These are phyloP conservation scores for Kazachstania kunashirensis DNA, from an alignment of 805 yeast species.

Conservation along the genomic window DNA sequence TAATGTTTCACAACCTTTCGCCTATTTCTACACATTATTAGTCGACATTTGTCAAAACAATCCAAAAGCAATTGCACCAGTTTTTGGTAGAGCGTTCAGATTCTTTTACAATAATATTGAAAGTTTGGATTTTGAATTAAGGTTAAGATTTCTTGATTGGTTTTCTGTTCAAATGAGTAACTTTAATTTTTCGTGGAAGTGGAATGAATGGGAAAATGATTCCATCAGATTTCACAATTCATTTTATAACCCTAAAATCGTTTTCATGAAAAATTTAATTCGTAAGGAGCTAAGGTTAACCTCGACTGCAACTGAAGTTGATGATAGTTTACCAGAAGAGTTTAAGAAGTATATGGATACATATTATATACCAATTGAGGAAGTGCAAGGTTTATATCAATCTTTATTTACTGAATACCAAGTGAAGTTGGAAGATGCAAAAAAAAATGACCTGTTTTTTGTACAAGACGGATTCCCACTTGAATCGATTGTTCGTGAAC, in stretches of 20 bases:
- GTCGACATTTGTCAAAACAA: constrained; percentile 82
- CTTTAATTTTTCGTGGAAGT: constrained; percentile 93
- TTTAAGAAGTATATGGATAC: constrained; percentile 41
- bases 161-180: constrained; percentile 86
- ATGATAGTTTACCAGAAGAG: constrained; percentile 57
- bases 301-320: constrained; percentile 55
- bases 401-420: constrained; percentile 19
- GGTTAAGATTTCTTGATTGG: constrained; percentile 75
- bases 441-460: constrained; percentile 33
- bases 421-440: constrained; percentile 24
- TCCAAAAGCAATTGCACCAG: constrained; percentile 81
- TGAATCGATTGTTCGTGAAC: constrained; percentile 28
- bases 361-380: constrained; percentile 30
- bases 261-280: constrained; percentile 68
- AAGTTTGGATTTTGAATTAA: constrained; percentile 64
- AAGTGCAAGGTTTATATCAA: constrained; percentile 32
- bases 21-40: constrained; percentile 75
- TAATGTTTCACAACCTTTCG: constrained; percentile 48
- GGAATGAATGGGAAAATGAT: constrained; percentile 85
- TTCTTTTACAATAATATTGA: constrained; percentile 63
- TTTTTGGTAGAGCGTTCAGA: constrained; percentile 84
- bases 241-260: constrained; percentile 59
- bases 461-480: constrained; percentile 32
- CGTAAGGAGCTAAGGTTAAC: constrained; percentile 77
- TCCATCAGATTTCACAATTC: constrained; percentile 37